A percentile compares a stretch with the other conserved stretches of the same genome.
phyloP scores from a whole-genome alignment of 805 yeast species.

The Ogataea paradorogensis region DNA sequence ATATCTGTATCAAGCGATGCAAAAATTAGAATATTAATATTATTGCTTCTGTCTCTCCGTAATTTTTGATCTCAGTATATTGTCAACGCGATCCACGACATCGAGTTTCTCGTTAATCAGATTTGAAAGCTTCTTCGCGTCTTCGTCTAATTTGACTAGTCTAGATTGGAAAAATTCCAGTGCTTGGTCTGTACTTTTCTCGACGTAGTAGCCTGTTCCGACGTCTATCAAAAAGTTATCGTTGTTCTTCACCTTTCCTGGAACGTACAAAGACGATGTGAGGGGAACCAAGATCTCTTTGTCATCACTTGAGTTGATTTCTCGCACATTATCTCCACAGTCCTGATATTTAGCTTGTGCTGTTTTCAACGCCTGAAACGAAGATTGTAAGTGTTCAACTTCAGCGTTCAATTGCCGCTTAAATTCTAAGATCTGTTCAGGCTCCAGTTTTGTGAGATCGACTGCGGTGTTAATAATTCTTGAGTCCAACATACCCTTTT shows the following conservation, averaged over 20 bases:
- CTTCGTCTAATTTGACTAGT: conserved; percentile 66
- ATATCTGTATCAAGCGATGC: conserved; percentile 24
- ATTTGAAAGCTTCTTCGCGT: conserved; percentile 67
- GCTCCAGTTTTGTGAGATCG: conserved; percentile 67
- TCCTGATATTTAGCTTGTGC: conserved; percentile 83
- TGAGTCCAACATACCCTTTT: conserved; percentile 13
- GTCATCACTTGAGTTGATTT: conserved; percentile 40
- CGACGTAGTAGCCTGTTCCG: conserved; percentile 95
- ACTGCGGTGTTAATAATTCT: conserved; percentile 25
- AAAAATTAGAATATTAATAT: conserved; percentile 22
- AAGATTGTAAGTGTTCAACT: conserved; percentile 78
- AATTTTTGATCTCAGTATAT: conserved; percentile 51
- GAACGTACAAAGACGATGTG: conserved; percentile 84
- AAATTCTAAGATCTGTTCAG: conserved; percentile 82
- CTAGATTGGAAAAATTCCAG: conserved; percentile 69
- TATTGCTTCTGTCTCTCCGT: conserved; percentile 40
- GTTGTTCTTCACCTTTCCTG: conserved; percentile 68
- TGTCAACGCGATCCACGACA: conserved; percentile 58
- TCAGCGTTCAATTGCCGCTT: conserved; percentile 83
- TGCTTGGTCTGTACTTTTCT: conserved; percentile 68
- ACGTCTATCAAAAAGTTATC: conserved; percentile 83
- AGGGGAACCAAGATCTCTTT: conserved; percentile 76
- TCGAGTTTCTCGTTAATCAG: conserved; percentile 75
- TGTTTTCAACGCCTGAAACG: conserved; percentile 75
- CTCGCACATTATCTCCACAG: conserved; percentile 68